phyloP scores from a whole-genome alignment of 2,329 filamentous ascomycete genomes.

The Neophaeococcomyces mojaviensis region DNA sequence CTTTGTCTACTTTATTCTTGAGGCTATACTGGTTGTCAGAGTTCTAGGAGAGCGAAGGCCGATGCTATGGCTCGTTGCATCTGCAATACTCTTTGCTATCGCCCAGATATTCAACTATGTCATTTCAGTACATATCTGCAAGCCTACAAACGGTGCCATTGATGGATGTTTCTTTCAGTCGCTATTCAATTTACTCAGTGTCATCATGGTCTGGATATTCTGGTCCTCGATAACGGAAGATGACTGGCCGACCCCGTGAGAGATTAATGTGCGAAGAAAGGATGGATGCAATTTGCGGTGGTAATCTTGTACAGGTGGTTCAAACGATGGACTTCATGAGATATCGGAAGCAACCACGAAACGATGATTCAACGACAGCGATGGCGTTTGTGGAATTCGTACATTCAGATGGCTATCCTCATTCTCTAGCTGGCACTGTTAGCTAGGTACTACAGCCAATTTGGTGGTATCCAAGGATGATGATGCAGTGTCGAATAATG shows the following conservation, averaged over 20 bases:
- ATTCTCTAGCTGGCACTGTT: too few species aligned
- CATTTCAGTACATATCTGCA: slow-evolving; percentile 83
- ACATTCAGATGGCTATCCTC: too few species aligned
- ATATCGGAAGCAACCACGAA: background rate
- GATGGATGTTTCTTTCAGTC: slow-evolving; percentile 91
- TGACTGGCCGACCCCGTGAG: slow-evolving; percentile 70
- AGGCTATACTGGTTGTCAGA: slow-evolving; percentile 72
- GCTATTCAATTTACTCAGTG: slow-evolving; percentile 78
- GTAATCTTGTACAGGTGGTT: background rate
- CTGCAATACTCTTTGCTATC: slow-evolving; percentile 75
- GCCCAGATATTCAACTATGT: slow-evolving; percentile 96
- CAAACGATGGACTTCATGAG: background rate
- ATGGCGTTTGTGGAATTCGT: too few species aligned
- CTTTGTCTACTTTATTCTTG: slow-evolving; percentile 77
- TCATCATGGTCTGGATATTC: slow-evolving; percentile 83
- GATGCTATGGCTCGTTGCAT: slow-evolving; percentile 75
- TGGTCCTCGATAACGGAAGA: slow-evolving; percentile 99
- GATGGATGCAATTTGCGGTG: slow-evolving; percentile 9
- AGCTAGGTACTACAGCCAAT: too few species aligned
- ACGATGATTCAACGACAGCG: too few species aligned
- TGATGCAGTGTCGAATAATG: too few species aligned
- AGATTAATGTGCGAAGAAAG: slow-evolving; percentile 28
- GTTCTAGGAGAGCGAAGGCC: slow-evolving; percentile 82
- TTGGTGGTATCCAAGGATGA: too few species aligned
- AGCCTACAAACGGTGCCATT: slow-evolving; percentile 73